Conservation (phyloP, 2,329 filamentous ascomycete genomes). For the Diaporthe sp. region DNA sequence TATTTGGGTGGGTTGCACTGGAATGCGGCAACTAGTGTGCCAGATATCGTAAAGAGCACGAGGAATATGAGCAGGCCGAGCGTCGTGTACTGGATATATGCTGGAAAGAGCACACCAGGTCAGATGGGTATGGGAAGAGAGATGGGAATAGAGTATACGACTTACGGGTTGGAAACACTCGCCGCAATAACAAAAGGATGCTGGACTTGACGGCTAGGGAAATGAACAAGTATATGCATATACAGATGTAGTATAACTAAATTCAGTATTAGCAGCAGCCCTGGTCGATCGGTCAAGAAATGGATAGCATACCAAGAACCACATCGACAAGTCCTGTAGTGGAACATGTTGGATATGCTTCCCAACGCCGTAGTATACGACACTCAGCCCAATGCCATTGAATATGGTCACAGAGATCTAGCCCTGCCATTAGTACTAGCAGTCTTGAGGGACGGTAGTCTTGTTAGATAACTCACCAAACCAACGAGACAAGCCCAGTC, state of each 20-base stretch:
- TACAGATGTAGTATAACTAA: conserved; percentile 38
- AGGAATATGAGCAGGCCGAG: conserved; percentile 38
- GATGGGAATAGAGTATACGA: background rate
- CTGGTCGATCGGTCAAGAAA: background rate
- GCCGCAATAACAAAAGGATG: conserved; percentile 33
- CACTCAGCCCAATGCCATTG: conserved; percentile 34
- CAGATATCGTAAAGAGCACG: conserved; percentile 39
- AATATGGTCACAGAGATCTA: conserved; percentile 32
- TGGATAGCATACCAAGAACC: conserved; percentile 19
- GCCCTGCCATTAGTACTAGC: background rate
- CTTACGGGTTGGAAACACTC: conserved; percentile 38
- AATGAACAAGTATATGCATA: conserved; percentile 38
- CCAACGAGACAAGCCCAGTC: conserved; percentile 25
- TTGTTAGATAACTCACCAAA: conserved; percentile 1
- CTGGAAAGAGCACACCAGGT: conserved; percentile 1
- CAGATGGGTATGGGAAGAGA: background rate
- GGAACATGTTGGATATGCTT: conserved; percentile 39
- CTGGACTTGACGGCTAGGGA: conserved; percentile 38
- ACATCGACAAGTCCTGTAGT: conserved; percentile 13
- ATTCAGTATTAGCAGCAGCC: background rate
- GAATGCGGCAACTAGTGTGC: conserved; percentile 34
- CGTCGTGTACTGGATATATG: conserved; percentile 36
- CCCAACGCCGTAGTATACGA: conserved; percentile 37
- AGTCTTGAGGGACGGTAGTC: background rate
- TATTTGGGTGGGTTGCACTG: conserved; percentile 42